Evolutionary conservation across 805 yeast genomes (phyloP).

Genomic region (Yarrowia yakushimensis): DNA sequence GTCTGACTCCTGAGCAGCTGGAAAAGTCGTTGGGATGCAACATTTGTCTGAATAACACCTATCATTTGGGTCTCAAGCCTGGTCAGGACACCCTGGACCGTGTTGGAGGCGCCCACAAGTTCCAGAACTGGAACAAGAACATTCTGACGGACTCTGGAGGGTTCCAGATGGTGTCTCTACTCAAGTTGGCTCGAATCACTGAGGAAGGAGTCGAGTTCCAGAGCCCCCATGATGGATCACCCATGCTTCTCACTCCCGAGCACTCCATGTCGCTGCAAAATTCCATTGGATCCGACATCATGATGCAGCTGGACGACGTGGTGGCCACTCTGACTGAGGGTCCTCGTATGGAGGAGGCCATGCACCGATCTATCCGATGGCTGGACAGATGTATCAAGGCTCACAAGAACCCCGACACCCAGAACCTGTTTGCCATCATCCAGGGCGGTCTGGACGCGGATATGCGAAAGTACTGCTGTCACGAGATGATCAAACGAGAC

Average conservation of each 20-base stretch:
- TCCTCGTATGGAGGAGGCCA: constrained; percentile 46
- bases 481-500: constrained; percentile 44
- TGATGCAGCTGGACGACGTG: constrained; percentile 49
- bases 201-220: constrained; percentile 47
- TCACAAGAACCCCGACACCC: constrained; percentile 43
- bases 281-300: constrained; percentile 46
- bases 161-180: constrained; percentile 46
- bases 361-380: constrained; percentile 45
- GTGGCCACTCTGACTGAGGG: constrained; percentile 46
- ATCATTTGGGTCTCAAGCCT: constrained; percentile 45
- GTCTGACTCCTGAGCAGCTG: constrained; percentile 44
- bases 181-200: constrained; percentile 46
- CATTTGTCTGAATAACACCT: constrained; percentile 45
- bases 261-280: constrained; percentile 47
- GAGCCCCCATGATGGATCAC: constrained; percentile 46
- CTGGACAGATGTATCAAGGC: constrained; percentile 45
- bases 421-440: constrained; percentile 45
- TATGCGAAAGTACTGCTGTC: constrained; percentile 41
- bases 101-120: constrained; percentile 45
- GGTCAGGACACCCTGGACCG: constrained; percentile 43
- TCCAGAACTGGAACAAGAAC: constrained; percentile 44
- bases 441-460: constrained; percentile 46
- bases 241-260: constrained; percentile 47
- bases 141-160: constrained; percentile 47
- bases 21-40: constrained; percentile 40